Percentiles rank a stretch among this genome's conserved stretches.
phyloP scores from a whole-genome alignment of 1,284 basidiomycete species.

The Paramarasmius palmivorus region DNA sequence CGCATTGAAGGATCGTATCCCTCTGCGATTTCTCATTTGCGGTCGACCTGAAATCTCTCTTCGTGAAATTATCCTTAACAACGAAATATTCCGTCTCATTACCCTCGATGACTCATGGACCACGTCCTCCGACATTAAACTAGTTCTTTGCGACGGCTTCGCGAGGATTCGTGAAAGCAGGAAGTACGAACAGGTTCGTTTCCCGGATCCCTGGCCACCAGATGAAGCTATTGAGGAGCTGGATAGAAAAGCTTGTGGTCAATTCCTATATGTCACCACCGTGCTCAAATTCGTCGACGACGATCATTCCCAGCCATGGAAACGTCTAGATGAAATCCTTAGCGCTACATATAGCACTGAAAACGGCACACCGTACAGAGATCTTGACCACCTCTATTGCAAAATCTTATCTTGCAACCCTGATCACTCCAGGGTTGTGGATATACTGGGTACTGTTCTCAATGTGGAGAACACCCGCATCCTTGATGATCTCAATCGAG shows the following conservation, averaged over 20 bases:
- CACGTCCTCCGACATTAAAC: neutral
- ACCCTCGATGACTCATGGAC: neutral
- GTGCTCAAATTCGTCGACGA: slow-evolving; percentile 26
- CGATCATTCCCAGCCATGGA: slow-evolving; percentile 20
- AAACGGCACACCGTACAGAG: slow-evolving; percentile 16
- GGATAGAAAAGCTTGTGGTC: slow-evolving; percentile 22
- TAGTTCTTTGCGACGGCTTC: neutral
- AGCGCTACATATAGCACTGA: slow-evolving; percentile 1
- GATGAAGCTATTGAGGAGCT: slow-evolving; percentile 17
- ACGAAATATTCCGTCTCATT: neutral
- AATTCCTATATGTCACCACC: slow-evolving; percentile 26
- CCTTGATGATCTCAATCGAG: no score
- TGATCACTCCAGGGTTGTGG: neutral
- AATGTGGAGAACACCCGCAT: no score
- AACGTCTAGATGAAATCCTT: slow-evolving; percentile 23
- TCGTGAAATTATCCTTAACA: slow-evolving; percentile 16
- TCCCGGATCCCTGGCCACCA: slow-evolving; percentile 18
- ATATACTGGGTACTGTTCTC: no score
- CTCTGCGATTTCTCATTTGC: slow-evolving; percentile 26
- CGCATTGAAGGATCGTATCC: slow-evolving; percentile 7
- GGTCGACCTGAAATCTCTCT: slow-evolving; percentile 25
- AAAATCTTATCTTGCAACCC: neutral
- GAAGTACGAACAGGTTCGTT: no score
- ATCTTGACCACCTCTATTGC: slow-evolving; percentile 22
- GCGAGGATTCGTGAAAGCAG: neutral